phyloP scores from a whole-genome alignment of 441 rosid species.

The Adansonia rubrostipa region DNA sequence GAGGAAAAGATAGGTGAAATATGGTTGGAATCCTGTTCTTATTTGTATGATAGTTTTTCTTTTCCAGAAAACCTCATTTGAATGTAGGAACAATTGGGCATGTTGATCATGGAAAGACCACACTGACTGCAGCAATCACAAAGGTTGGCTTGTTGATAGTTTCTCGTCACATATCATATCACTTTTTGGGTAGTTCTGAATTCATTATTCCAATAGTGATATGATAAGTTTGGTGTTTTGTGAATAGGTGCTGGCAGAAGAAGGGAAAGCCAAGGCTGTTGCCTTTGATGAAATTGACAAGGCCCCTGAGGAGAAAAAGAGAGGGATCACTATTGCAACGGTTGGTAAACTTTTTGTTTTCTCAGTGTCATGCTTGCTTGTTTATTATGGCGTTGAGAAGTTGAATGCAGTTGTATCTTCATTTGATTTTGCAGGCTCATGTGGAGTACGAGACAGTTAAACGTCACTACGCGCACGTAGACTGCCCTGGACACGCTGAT shows the following conservation, averaged over 20 bases:
- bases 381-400: too few relatives aligned
- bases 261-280: slow-evolving; percentile 90
- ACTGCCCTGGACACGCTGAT: slow-evolving; percentile 18
- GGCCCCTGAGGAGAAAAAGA: slow-evolving; percentile 99
- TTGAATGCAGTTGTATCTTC: neutral
- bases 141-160: slow-evolving; percentile 40
- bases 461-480: slow-evolving; percentile 17
- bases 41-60: neutral
- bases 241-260: slow-evolving; percentile 52
- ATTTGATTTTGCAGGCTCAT: slow-evolving; percentile 65
- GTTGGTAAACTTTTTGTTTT: neutral
- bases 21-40: slow-evolving; percentile 2
- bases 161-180: neutral
- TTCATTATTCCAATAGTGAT: too few relatives aligned
- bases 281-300: slow-evolving; percentile 99
- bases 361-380: too few relatives aligned
- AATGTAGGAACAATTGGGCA: slow-evolving; percentile 98
- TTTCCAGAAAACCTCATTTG: slow-evolving; percentile 72
- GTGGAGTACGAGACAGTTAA: slow-evolving; percentile 97
- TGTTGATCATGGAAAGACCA: slow-evolving; percentile 99
- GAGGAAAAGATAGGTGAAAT: slow-evolving; percentile 18
- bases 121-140: slow-evolving; percentile 96
- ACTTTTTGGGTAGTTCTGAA: neutral
- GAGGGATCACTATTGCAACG: slow-evolving; percentile 70
- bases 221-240: too few relatives aligned